Conservation (phyloP, 2,329 filamentous ascomycete genomes). For the Scedosporium apiospermum region DNA sequence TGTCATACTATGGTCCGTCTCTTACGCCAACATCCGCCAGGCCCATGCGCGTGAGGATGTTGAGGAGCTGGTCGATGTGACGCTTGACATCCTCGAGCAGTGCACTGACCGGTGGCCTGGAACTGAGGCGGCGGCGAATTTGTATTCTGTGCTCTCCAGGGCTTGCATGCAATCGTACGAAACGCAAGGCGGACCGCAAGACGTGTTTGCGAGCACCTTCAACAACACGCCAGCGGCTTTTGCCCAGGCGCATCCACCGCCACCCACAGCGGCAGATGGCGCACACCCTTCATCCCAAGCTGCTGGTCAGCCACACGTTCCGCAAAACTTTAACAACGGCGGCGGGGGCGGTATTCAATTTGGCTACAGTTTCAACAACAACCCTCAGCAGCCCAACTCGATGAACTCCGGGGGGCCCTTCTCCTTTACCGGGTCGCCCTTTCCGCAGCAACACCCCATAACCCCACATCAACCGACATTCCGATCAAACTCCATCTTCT, state of each 20-base stretch:
- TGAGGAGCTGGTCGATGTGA: constrained; percentile 61
- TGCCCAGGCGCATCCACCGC: constrained; percentile 37
- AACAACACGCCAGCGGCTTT: constrained; percentile 37
- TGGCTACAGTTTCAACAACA: constrained; percentile 29
- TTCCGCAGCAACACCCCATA: constrained; percentile 29
- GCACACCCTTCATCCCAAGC: constrained; percentile 28
- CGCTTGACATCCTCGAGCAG: constrained; percentile 68
- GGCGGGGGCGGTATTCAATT: neutral
- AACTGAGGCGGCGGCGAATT: constrained; percentile 69
- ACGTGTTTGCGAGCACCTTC: constrained; percentile 22
- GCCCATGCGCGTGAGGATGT: constrained; percentile 66
- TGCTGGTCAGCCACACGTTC: neutral
- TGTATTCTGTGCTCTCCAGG: constrained; percentile 77
- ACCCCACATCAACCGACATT: constrained; percentile 41
- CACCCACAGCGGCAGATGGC: constrained; percentile 10
- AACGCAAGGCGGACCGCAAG: constrained; percentile 33
- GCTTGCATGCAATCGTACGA: constrained; percentile 87
- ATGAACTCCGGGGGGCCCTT: neutral
- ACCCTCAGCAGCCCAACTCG: constrained; percentile 24
- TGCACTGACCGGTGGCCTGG: constrained; percentile 89
- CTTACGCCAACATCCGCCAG: constrained; percentile 73
- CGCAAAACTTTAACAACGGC: neutral
- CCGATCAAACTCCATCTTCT: constrained; percentile 58
- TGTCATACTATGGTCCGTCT: constrained; percentile 83
- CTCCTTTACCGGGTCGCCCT: constrained; percentile 36